Conservation (phyloP, 2,329 filamentous ascomycete species). For the Neocucurbitaria cava region DNA sequence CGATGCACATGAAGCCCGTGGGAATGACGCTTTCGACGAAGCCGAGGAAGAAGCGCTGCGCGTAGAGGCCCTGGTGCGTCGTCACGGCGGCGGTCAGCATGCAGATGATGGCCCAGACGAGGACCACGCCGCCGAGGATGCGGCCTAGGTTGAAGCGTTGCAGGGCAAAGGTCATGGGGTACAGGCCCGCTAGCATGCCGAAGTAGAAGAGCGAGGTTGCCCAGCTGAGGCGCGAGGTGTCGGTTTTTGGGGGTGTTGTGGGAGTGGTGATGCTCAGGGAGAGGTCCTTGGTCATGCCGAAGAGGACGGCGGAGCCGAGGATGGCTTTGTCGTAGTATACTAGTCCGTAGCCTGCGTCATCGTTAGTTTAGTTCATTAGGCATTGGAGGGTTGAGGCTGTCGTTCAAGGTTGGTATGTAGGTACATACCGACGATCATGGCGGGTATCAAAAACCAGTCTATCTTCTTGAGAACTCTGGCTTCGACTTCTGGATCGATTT, state of each 20-base stretch:
- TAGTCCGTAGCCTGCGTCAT: constrained; percentile 63
- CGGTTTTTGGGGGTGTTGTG: constrained; percentile 61
- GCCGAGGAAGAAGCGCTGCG: constrained; percentile 63
- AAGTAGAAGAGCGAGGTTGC: constrained; percentile 83
- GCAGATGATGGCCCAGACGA: constrained; percentile 72
- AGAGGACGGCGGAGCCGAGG: constrained; percentile 73
- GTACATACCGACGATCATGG: constrained; percentile 59
- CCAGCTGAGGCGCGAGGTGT: constrained; percentile 75
- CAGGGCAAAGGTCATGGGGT: constrained; percentile 74
- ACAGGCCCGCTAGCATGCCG: constrained; percentile 76
- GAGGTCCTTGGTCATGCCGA: constrained; percentile 77
- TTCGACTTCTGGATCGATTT: constrained; percentile 63
- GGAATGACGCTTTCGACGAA: constrained; percentile 64
- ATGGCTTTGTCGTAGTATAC: constrained; percentile 80
- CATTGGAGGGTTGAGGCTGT: neutral
- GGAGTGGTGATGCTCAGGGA: constrained; percentile 62
- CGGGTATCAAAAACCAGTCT: constrained; percentile 70
- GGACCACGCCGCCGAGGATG: constrained; percentile 68
- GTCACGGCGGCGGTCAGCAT: constrained; percentile 73
- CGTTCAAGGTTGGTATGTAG: neutral
- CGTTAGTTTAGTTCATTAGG: too few species aligned
- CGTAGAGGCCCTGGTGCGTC: constrained; percentile 66
- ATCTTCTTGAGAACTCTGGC: constrained; percentile 69
- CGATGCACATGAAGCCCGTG: constrained; percentile 64
- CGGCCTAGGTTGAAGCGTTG: constrained; percentile 72